Conservation (phyloP, 148 eudicot genomes). For the Heliamphora exappendiculata region DNA sequence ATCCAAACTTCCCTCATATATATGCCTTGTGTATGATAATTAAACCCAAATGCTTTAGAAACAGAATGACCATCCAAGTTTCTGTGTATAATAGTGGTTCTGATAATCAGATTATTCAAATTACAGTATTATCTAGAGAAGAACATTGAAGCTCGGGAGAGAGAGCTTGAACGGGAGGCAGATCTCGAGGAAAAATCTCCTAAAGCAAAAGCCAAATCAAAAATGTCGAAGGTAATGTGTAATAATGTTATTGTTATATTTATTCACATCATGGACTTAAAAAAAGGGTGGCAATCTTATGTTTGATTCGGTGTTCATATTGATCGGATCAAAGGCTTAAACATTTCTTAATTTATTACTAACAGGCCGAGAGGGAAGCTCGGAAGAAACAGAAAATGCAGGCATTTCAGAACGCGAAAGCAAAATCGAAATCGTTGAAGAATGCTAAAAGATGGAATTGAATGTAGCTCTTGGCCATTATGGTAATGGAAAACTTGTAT, state of each 20-base stretch:
- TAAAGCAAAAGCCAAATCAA: constrained; percentile 87
- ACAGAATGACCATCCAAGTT: neutral
- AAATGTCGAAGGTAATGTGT: constrained; percentile 96
- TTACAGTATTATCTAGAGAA: constrained; percentile 92
- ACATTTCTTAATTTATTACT: neutral
- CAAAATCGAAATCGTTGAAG: constrained; percentile 65
- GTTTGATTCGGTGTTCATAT: neutral
- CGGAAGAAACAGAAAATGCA: constrained; percentile 81
- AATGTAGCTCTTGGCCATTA: constrained; percentile 10
- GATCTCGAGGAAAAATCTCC: constrained; percentile 81
- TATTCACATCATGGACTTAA: neutral
- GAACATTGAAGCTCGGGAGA: constrained; percentile 82
- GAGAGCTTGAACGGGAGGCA: constrained; percentile 77
- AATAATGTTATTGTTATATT: neutral
- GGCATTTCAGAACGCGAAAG: constrained; percentile 87
- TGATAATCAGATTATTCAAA: constrained; percentile 3
- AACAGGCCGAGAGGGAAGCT: constrained; percentile 93
- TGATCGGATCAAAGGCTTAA: neutral
- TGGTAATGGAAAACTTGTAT: neutral
- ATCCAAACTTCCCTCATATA: neutral
- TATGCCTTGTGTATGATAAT: neutral
- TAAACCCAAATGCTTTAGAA: neutral
- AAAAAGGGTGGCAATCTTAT: neutral
- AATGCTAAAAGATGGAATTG: constrained; percentile 85
- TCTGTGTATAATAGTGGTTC: neutral